Base-by-base conservation (phyloP, 208 protist genomes). In the Herpetomonas tarakana region DNA sequence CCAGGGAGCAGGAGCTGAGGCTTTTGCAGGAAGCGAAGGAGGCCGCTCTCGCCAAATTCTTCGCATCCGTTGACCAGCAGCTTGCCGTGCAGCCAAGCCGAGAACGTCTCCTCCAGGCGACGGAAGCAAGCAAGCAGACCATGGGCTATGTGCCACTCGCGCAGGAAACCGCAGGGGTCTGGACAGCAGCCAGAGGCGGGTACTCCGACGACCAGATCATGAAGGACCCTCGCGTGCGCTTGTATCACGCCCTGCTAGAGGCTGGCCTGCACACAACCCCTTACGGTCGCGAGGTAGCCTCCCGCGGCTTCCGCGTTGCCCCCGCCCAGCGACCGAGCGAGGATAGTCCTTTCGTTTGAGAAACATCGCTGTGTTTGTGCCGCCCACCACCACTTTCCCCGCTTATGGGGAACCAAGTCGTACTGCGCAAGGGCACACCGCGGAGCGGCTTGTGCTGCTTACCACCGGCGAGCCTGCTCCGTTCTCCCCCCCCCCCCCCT, bases 171-270 rank as follows among this genome's bases (percentile, higher is more conserved):
- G 30, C 6, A 21, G 9, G 4, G n/a, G 30, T 24, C 1, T 7
- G 21, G 2, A 24, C 50, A 30, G 22, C 24, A 30, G 0, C 21
- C 16, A 11, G 57, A 21, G 16, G 77, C 55, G 88, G 88, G 9
- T 94, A 86, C 51, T 81, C 82, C 0, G 77, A 83, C 25, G 81
- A 92, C 16, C 67, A 91, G 56, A 67, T 94, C 21, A 88, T 90
- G 81, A 78, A 69, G 22, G 88, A 94, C 41, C 88, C 85, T 12
- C 79, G 88, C n/a, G 81, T 88, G 54, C 81, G 79, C 12, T 71
- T 94, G 28, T 89, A 87, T 58, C 68, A 88, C 11, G 88, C 88
- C 2, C 63, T 94, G 39, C 44, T 89, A 19, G 80, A 86, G 19
- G 88, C 79, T 11, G 85, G 85, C 7, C 63, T 94, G 31, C 88